Conservation (phyloP, 2,329 filamentous ascomycete species). For the Stagonosporopsis vannaccii region DNA sequence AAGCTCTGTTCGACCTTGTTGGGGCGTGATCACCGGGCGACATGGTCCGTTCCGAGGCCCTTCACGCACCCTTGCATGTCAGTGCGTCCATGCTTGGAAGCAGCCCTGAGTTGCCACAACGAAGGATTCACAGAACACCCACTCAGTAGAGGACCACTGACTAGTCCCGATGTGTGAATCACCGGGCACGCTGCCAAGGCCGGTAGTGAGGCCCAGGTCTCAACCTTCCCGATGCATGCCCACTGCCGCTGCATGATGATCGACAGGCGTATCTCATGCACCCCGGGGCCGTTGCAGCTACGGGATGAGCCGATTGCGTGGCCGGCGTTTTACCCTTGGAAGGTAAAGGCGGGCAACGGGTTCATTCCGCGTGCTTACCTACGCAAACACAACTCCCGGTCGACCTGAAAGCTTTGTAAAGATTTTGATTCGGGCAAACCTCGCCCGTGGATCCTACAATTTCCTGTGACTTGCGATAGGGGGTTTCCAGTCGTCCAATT, state of each 20-base stretch:
- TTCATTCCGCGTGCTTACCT: slow-evolving; percentile 13
- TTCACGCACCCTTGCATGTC: background rate
- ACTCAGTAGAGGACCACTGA: background rate
- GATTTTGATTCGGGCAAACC: background rate
- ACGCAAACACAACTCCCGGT: background rate
- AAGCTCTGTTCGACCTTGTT: background rate
- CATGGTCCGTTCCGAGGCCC: background rate
- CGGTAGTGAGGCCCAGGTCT: background rate
- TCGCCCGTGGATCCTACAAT: background rate
- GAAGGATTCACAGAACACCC: background rate
- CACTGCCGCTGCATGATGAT: background rate
- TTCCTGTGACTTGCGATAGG: background rate
- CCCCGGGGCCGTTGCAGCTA: background rate
- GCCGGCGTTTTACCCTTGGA: background rate
- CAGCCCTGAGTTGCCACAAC: slow-evolving; percentile 4
- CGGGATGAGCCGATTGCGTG: slow-evolving; percentile 5
- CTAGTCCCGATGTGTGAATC: background rate
- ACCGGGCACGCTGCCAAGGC: background rate
- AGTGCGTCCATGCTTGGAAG: background rate
- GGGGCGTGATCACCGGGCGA: slow-evolving; percentile 1
- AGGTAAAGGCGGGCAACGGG: background rate
- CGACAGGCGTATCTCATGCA: background rate
- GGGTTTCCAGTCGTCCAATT: background rate
- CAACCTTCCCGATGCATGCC: slow-evolving; percentile 10
- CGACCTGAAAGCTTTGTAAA: slow-evolving; percentile 2